Evolutionary conservation across 2,329 filamentous ascomycete species (phyloP), one percentile per base, ranked within the genome.

Genomic region (Cadophora luteo-olivacea): DNA sequence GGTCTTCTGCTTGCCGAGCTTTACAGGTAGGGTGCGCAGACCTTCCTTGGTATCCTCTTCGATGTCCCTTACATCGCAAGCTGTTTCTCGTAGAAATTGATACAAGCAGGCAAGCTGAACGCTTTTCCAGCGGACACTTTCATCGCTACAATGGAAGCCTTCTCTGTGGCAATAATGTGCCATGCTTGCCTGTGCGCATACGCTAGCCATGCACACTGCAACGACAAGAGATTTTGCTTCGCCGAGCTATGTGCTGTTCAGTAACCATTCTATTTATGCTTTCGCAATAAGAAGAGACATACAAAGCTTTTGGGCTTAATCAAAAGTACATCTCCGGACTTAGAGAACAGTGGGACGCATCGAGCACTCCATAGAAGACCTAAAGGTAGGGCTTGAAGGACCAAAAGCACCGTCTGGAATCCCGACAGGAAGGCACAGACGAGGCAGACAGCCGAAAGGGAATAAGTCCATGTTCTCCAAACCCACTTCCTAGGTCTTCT

Each of bases 51-150:
- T 38, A 9, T 60, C 55, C n/a, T 60, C 55, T 4, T n/a, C 33
- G 32, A 60, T 60, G 22, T 60, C 55, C 19, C 55, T 60, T 4
- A 60, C 55, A n/a, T 60, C 55, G 32, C 55, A 60, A 12, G 55
- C 25, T 12, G 55, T 60, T 41, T 60, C 55, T 24, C 55, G 55
- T 14, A 60, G 33, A 33, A 60, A 60, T 38, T 60, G 29, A 60
- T 60, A 60, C 33, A 60, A 14, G 32, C 25, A 33, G 25, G 55
- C 55, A 8, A 60, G 19, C 16, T 36, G 32, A 33, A 60, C 4
- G 33, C 55, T 60, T n/a, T 33, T 36, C 55, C 55, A 36, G 7
- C 32, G 55, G 22, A 60, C 9, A 8, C 3, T 14, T 22, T 24
- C 33, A 24, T 60, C 55, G 33, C 55, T 60, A n/a, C 55, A 60